These are phyloP conservation scores for Erigeron philadelphicus DNA, from an alignment of 140 eudicot species.

Conservation along the genomic window DNA sequence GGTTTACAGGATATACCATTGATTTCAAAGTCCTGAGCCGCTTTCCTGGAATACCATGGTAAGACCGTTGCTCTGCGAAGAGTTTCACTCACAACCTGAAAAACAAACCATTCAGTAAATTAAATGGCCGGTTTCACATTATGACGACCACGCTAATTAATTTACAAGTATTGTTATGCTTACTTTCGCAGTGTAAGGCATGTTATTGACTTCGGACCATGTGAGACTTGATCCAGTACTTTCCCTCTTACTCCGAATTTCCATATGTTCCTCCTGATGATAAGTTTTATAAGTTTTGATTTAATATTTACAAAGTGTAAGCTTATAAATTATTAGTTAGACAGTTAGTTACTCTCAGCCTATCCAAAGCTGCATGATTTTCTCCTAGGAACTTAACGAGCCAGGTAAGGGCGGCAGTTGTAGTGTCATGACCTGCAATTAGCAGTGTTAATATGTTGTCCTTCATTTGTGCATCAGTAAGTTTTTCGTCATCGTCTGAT, in stretches of 20 bases:
- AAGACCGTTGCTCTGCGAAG: slow-evolving; percentile 66
- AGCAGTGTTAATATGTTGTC: slow-evolving; percentile 74
- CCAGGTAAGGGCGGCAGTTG: slow-evolving; percentile 87
- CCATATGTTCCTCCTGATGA: slow-evolving; percentile 58
- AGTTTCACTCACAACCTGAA: slow-evolving; percentile 69
- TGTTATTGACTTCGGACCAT: slow-evolving; percentile 72
- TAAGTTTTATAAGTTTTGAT: neutral
- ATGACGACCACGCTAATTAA: too few relatives aligned
- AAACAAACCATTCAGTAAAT: neutral
- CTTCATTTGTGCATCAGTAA: slow-evolving; percentile 64
- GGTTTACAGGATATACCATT: slow-evolving; percentile 34
- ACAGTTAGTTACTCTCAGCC: slow-evolving; percentile 48
- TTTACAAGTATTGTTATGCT: neutral
- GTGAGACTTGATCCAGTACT: slow-evolving; percentile 53
- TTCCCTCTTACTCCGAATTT: slow-evolving; percentile 41
- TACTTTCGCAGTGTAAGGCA: slow-evolving; percentile 75
- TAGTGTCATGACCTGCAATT: slow-evolving; percentile 85
- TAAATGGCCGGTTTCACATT: neutral
- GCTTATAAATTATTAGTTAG: neutral
- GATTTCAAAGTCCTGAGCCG: slow-evolving; percentile 70
- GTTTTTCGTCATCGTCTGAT: slow-evolving; percentile 52
- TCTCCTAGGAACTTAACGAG: slow-evolving; percentile 62
- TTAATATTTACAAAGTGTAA: neutral
- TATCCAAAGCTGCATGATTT: slow-evolving; percentile 54
- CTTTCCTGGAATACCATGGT: slow-evolving; percentile 91